Evolutionary conservation across 495 filamentous ascomycete species (phyloP).

Genomic region (Penicillium bialowiezense): DNA sequence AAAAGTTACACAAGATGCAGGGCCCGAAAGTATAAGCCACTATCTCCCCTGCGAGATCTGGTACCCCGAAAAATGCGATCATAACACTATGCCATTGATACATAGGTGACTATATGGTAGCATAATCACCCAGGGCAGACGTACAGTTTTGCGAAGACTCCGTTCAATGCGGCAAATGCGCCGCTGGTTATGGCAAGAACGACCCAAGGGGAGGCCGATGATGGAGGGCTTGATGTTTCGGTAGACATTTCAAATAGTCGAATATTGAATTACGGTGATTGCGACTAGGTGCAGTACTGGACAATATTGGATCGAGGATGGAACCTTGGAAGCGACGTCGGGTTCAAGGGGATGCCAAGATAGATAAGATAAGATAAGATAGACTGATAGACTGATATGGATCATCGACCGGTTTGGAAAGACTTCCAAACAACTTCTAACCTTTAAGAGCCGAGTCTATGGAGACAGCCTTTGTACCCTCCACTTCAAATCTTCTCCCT

Average conservation of each 20-base stretch:
- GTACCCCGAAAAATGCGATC: no score
- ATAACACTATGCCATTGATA: no score
- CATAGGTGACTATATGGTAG: neutral
- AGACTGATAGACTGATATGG: slow-evolving; percentile 5
- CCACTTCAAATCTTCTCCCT: slow-evolving; percentile 50
- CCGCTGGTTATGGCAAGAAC: slow-evolving; percentile 80
- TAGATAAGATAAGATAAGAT: slow-evolving; percentile 7
- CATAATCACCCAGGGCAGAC: no score
- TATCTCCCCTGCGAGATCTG: neutral
- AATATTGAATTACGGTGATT: no score
- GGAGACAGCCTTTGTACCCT: slow-evolving; percentile 41
- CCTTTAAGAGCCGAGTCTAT: no score
- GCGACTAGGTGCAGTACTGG: no score
- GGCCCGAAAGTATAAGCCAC: neutral
- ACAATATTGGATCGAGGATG: no score
- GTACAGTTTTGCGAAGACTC: slow-evolving; percentile 94
- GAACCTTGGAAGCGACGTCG: neutral
- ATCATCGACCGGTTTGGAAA: slow-evolving; percentile 2
- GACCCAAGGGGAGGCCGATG: slow-evolving; percentile 58
- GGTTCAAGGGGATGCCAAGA: slow-evolving; percentile 4
- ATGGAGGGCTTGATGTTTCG: slow-evolving; percentile 5
- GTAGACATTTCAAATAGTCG: slow-evolving; percentile 9
- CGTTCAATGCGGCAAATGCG: slow-evolving; percentile 88
- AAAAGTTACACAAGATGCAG: neutral
- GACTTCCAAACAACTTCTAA: no score